phyloP scores from a whole-genome alignment of 2,329 filamentous ascomycete genomes.

The Calonectria honghensis region DNA sequence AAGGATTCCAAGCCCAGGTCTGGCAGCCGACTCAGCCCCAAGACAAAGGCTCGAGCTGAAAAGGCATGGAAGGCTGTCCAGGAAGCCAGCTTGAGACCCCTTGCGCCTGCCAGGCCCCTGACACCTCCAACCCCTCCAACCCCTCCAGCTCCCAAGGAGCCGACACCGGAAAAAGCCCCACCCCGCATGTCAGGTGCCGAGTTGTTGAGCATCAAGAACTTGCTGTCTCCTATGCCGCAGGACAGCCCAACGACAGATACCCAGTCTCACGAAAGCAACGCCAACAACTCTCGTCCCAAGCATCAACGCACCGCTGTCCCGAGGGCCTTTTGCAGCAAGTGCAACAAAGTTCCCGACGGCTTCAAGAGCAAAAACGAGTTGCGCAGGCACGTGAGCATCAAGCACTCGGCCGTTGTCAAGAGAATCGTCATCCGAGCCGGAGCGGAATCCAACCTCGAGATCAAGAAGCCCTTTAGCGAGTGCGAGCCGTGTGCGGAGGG shows the following conservation, averaged over 20 bases:
- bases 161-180: not conserved
- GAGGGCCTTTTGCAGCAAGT: not conserved
- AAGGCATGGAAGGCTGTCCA: not conserved
- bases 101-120: not conserved
- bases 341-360: not conserved
- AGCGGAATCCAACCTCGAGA: not conserved
- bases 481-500: not conserved
- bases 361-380: not conserved
- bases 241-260: not conserved
- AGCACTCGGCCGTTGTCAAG: not conserved
- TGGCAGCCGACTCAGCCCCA: not conserved
- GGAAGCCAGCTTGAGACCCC: not conserved
- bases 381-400: not conserved
- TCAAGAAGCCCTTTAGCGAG: not conserved
- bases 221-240: not conserved
- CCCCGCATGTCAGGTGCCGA: not conserved
- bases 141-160: not conserved
- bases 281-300: not conserved
- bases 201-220: not conserved
- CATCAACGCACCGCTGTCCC: not conserved
- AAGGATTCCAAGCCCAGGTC: not conserved
- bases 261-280: not conserved
- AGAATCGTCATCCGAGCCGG: not conserved
- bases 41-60: not conserved
- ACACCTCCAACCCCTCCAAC: not conserved